A percentile compares a stretch with the other conserved stretches of the same genome.
Conservation (phyloP, 2,329 filamentous ascomycete genomes). For the Diaporthe sp. region DNA sequence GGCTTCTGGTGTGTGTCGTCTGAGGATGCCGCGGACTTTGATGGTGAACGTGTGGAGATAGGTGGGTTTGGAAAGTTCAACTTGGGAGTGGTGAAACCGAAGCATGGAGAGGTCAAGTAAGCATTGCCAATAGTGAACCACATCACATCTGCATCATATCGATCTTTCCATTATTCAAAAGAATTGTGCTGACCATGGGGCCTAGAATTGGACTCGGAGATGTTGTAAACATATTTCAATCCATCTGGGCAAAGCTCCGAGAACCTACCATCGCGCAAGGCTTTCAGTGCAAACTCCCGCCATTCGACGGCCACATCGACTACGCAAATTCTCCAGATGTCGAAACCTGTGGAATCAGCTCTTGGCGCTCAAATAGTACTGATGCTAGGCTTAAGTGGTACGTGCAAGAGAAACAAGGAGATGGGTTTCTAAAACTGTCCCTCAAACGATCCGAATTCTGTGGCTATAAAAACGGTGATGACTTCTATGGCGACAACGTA, state of each 20-base stretch:
- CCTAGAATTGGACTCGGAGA: not conserved
- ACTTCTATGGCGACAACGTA: not conserved
- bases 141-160: not conserved
- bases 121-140: not conserved
- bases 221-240: not conserved
- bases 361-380: not conserved
- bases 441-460: not conserved
- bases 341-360: not conserved
- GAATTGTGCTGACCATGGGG: not conserved
- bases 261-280: not conserved
- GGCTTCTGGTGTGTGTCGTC: not conserved
- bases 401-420: not conserved
- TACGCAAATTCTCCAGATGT: not conserved
- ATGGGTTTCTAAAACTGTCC: not conserved
- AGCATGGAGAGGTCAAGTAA: not conserved
- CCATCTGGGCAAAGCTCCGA: not conserved
- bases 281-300: not conserved
- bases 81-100: not conserved
- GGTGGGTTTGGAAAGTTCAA: not conserved
- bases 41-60: not conserved
- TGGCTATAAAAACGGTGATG: no score
- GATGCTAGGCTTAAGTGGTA: not conserved
- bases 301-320: not conserved
- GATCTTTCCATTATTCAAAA: not conserved
- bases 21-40: not conserved